Base-by-base conservation (phyloP, 164 flowering plant species). In the Macadamia tetraphylla region DNA sequence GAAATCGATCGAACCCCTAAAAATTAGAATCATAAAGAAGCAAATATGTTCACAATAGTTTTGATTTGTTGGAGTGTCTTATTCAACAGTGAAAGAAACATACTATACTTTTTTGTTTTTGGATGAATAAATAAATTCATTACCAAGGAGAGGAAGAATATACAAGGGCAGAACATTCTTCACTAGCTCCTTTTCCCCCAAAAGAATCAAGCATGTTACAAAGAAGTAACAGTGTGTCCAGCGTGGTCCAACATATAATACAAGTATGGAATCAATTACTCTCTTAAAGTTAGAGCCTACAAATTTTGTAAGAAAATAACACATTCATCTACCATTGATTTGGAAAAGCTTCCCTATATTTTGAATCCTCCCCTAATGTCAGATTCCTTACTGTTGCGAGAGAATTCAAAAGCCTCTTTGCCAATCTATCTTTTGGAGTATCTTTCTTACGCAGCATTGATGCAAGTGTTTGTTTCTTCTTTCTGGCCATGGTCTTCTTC, bases 391-490 rank as follows among this genome's bases (percentile, higher is more conserved):
- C 91, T 23, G 74, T 85, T 12, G 74, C 82, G 1, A 80, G 82
- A 42, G 79, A 53, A 53, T 72, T 88, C 74, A 85, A 70, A 62
- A 92, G 86, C 73, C 76, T 90, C 78, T 79, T 74, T 42, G 84
- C 73, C 66, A 92, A 62, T 67, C 96, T 77, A 76, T 84, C 94
- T 77, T 85, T 94, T 3, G 86, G 7, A 2, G 92, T 88, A 13
- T 73, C 86, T 78, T 92, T 92, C 85, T 89, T 88, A 3, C 77
- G 88, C 75, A 88, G 71, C 98, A 89, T 90, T 13, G 97, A 85
- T 29, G 97, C 85, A 46, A 90, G 81, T 29, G 87, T 78, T 63
- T 77, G 78, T 70, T 81, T 88, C 77, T 86, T 85, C 66, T 72
- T 79, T 70, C 70, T 80, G 7, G 49, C 10, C 0, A 60, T 17